Base-by-base conservation (phyloP, 2,329 filamentous ascomycete species). In the Ascochyta pisi region DNA sequence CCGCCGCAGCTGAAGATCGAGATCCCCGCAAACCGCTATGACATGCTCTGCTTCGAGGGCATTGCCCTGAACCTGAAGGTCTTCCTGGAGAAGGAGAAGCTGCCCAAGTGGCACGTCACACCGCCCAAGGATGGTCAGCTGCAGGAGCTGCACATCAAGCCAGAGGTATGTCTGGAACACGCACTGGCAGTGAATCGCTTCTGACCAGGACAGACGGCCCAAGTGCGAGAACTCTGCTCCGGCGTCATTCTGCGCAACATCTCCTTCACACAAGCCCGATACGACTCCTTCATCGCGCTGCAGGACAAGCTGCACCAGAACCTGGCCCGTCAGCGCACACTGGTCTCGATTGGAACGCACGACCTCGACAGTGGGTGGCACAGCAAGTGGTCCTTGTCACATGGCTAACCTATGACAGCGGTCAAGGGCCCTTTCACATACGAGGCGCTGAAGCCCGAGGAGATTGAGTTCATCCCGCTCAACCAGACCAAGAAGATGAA, bases 271-370 rank as follows among this genome's bases (percentile, higher is more conserved):
- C 84, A 95, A 80, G 91, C 89, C 65, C 85, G 90, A 64, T 99
- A 99, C 77, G 91, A 96, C 67, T 97, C 92, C 71, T 99, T 99
- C 89, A 99, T 99, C 74, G 86, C 89, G 53, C 84, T 99, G 43
- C 95, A 99, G 81, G 96, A 99, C 80, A 99, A 99, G 82, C 86
- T 99, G 43, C 95, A 99, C 81, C 90, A 94, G 76, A 99, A 99
- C 74, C 82, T 99, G 64, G 96, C 95, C 44, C 87, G 95, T 60
- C 91, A 98, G 77, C 84, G 95, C 69, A 97, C 94, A 0, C 81
- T 99, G 42, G 94, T 97, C n/a, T 90, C 94, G 22, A 97, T 99
- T 73, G 95, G 95, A 67, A 99, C 95, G 3, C 95, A 99, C 77
- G 94, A 99, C 75, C 82, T 98, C 62, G 93, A 98, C 74, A 97